Evolutionary conservation across 352 stramenopile species (phyloP).

Genomic region (Phytophthora citrophthora): DNA sequence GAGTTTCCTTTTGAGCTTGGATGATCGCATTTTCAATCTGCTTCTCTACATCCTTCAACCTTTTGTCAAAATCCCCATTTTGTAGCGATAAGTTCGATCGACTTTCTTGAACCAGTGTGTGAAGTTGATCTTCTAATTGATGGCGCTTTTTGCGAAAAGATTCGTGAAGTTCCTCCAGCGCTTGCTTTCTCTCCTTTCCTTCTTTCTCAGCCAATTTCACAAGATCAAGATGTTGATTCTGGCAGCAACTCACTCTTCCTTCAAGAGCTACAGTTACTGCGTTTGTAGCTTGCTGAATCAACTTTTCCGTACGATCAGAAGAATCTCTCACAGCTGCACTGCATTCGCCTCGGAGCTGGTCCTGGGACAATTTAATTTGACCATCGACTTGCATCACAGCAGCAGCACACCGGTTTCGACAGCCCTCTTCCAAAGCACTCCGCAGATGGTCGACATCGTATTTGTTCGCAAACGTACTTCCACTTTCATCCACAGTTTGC

Average conservation of each 20-base stretch:
- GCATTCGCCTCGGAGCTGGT: slow-evolving; percentile 23
- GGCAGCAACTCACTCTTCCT: slow-evolving; percentile 24
- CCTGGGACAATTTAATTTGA: slow-evolving; percentile 19
- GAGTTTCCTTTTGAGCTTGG: slow-evolving; percentile 24
- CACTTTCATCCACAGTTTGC: slow-evolving; percentile 15
- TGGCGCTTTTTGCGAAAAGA: slow-evolving; percentile 51
- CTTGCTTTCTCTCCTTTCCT: slow-evolving; percentile 53
- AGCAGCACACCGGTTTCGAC: slow-evolving; percentile 19
- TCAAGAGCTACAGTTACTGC: slow-evolving; percentile 31
- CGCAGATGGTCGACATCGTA: slow-evolving; percentile 29
- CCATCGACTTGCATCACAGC: slow-evolving; percentile 12
- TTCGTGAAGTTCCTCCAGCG: slow-evolving; percentile 47
- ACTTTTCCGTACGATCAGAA: slow-evolving; percentile 21
- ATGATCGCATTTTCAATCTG: slow-evolving; percentile 12
- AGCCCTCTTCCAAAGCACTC: slow-evolving; percentile 23
- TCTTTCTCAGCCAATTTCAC: slow-evolving; percentile 48
- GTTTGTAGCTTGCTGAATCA: slow-evolving; percentile 23
- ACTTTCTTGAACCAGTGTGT: slow-evolving; percentile 44
- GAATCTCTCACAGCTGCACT: slow-evolving; percentile 12
- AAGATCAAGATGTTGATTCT: slow-evolving; percentile 42
- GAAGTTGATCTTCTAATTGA: slow-evolving; percentile 56
- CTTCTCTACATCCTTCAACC: slow-evolving; percentile 42
- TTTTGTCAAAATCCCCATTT: slow-evolving; percentile 40
- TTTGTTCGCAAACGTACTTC: slow-evolving; percentile 20
- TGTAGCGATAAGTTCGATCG: slow-evolving; percentile 40